Base-by-base conservation (phyloP, 1,139 yeast species). In the Yarrowia galli region DNA sequence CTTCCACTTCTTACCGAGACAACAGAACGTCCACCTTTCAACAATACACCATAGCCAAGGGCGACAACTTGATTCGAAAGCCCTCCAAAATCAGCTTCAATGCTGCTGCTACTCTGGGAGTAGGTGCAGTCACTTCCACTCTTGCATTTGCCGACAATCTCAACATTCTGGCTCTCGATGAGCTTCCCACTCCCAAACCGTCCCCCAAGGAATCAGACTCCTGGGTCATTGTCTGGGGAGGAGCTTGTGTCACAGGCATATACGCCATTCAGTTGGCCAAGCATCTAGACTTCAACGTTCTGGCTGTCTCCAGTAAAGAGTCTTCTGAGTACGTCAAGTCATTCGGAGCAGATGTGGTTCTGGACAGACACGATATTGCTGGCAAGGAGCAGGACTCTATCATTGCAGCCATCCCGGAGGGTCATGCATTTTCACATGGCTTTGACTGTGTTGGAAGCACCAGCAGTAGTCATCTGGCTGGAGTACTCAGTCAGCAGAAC, bases 21-120 rank as follows among this genome's bases (percentile, higher is more conserved):
- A 73, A 80, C 65, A 75, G 83, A 69, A 82, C 85, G 1, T 80
- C 84, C 32, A 83, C 85, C 1, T 83, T 83, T 70, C 85, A 83
- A 71, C 79, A 82, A 68, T 82, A 75, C 69, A 80, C 83, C 0
- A 81, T 80, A 2, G 66, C 66, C 1, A 79, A 81, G 65, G 84
- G 82, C 69, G 77, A 82, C 12, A 75, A 84, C 66, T 73, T 83
- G 38, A 80, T 80, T 7, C 82, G 84, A 83, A 79, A 77, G 69
- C 71, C 80, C 48, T 83, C 84, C 4, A 53, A 56, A 20, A 68
- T 79, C 16, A 70, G 76, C 3, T 76, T 74, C 67, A 79, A 79
- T 67, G 79, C 80, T 68, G 83, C 83, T 13, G 83, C 84, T 4
- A 81, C 83, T 3, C 73, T 83, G 65, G 85, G 85, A 12, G 85